Evolutionary conservation across 2,329 filamentous ascomycete species (phyloP).

Genomic region (Helotiales sp.): DNA sequence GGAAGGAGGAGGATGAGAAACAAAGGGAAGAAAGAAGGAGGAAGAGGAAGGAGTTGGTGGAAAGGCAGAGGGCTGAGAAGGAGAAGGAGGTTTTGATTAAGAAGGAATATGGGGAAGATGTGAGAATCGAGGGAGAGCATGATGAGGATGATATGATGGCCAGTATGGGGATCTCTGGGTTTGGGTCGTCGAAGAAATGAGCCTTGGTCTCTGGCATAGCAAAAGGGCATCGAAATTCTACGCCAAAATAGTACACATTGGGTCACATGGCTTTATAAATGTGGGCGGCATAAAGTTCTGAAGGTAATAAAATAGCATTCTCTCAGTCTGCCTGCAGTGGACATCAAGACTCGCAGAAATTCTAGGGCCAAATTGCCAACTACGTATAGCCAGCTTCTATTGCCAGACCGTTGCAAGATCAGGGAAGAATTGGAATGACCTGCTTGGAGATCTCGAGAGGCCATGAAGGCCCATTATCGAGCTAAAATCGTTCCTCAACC

Average conservation of each 20-base stretch:
- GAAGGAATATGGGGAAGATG: constrained; percentile 63
- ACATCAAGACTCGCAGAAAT: no score
- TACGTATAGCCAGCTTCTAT: no score
- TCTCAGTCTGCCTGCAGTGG: not conserved
- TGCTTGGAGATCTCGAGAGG: not conserved
- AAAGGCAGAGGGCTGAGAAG: constrained; percentile 46
- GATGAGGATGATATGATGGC: constrained; percentile 72
- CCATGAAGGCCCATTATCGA: not conserved
- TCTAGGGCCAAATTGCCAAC: no score
- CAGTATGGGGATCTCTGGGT: constrained; percentile 64
- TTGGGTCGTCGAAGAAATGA: constrained; percentile 48
- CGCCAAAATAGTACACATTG: no score
- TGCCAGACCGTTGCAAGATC: no score
- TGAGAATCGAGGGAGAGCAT: constrained; percentile 67
- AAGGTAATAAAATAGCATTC: not conserved
- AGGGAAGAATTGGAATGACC: not conserved
- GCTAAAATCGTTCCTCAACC: not conserved
- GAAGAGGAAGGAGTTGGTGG: constrained; percentile 36
- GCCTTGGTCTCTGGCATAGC: no score
- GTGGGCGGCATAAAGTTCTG: not conserved
- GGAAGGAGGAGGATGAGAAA: constrained; percentile 56
- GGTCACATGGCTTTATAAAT: no score
- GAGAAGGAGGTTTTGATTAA: constrained; percentile 57
- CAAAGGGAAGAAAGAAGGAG: constrained; percentile 35
- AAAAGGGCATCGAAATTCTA: no score